Evolutionary conservation across 768 basidiomycete species (phyloP).

Genomic region (Leucosporidium creatinivorum): DNA sequence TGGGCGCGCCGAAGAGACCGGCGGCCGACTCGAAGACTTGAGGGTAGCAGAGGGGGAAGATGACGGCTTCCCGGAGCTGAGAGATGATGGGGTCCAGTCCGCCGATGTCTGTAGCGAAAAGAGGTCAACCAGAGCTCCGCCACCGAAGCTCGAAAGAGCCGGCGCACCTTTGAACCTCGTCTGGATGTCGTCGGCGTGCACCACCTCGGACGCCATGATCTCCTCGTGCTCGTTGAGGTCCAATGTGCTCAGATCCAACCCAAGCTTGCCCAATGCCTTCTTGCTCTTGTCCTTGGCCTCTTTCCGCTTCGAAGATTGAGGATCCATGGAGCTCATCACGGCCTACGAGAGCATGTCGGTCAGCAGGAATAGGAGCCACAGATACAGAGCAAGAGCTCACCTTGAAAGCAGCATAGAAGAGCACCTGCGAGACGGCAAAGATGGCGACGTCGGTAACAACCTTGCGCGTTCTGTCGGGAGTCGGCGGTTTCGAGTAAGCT

Average conservation of each 20-base stretch:
- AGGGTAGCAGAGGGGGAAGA: constrained; percentile 87
- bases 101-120: constrained; percentile 61
- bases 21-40: constrained; percentile 72
- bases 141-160: neutral
- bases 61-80: constrained; percentile 87
- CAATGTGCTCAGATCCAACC: constrained; percentile 43
- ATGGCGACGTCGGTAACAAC: constrained; percentile 20
- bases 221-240: constrained; percentile 88
- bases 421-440: constrained; percentile 37
- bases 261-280: constrained; percentile 40
- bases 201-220: constrained; percentile 83
- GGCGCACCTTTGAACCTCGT: constrained; percentile 63
- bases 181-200: constrained; percentile 81
- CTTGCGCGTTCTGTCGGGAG: constrained; percentile 3
- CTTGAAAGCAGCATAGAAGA: constrained; percentile 43
- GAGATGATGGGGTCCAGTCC: constrained; percentile 85
- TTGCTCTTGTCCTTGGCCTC: constrained; percentile 42
- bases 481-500: no score
- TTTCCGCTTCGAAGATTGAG: constrained; percentile 39
- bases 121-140: constrained; percentile 27
- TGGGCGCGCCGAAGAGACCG: constrained; percentile 78
- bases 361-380: neutral
- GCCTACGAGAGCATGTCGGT: constrained; percentile 27
- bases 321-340: constrained; percentile 41
- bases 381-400: constrained; percentile 2